Evolutionary conservation across 495 filamentous ascomycete species (phyloP), one percentile per base, ranked within the genome.

Genomic region (Penicillium paxilli): DNA sequence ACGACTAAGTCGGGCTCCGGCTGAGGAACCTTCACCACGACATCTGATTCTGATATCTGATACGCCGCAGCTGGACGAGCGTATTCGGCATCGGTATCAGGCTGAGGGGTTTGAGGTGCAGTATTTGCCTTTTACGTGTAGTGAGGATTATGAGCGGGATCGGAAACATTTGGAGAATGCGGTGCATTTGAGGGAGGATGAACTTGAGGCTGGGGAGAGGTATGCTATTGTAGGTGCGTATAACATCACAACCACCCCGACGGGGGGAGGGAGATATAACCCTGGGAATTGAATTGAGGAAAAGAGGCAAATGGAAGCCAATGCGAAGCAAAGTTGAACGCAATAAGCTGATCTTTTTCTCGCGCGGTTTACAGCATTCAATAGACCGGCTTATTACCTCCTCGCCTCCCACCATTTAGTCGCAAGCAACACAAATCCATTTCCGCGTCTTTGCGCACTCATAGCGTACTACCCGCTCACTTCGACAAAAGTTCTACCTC

Each of bases 91-190:
- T 12, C 74, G 81, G 19, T 87, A 86, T 76, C 72, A 73, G 17
- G 79, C 77, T 14, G 87, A 90, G 61, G 87, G 85, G 2, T 89
- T 88, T 61, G 55, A 79, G 12, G 84, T 86, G 26, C 70, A 70
- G 7, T 88, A 88, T 57, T 28, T 90, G 0, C 77, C 81, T 0
- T 78, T 87, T 57, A 69, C 69, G 3, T 60, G 63, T 6, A 74
- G 71, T 22, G 80, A 70, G 1, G 77, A 83, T 44, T 28, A 44
- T 6, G 69, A 72, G 14, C 57, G 60, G 17, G 69, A 72, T 24
- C 59, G 67, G 5, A 69, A 64, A 37, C 50, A 65, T 1, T 47
- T 74, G 33, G 72, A 78, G 16, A 83, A 83, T 58, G 54, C 70
- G 2, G 63, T 73, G 28, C 75, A 72, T 49, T 58, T 86, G 42